phyloP scores from a whole-genome alignment of 176 grass and related monocot species.

The Bonia amplexicaulis region DNA sequence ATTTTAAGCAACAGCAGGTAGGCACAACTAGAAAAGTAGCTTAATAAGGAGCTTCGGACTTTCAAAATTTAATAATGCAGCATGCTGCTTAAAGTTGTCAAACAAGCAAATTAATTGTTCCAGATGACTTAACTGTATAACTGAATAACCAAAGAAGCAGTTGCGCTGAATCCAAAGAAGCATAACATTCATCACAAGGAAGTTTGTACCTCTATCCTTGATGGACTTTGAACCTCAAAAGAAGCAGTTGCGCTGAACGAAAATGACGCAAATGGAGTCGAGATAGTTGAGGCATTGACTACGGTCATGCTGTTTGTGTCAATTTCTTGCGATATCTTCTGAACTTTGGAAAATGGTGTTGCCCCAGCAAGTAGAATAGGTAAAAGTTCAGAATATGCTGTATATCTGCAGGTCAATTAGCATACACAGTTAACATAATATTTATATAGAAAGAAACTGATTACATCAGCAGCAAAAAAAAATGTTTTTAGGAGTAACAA shows the following conservation, averaged over 20 bases:
- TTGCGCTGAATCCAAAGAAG: background rate
- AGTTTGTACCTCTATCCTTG: conserved; percentile 73
- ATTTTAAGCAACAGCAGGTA: background rate
- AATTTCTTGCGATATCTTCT: conserved; percentile 86
- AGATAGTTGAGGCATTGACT: conserved; percentile 70
- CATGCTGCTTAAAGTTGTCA: too few relatives aligned
- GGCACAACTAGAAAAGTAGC: background rate
- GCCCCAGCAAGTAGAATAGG: conserved; percentile 72
- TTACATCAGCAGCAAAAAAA: background rate
- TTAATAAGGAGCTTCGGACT: background rate
- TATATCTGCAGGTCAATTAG: conserved; percentile 60
- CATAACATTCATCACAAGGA: background rate
- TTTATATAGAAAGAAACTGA: background rate
- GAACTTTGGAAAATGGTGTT: conserved; percentile 73
- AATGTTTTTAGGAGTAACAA: background rate
- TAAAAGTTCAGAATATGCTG: conserved; percentile 82
- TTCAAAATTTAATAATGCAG: background rate
- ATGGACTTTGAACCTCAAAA: conserved; percentile 73
- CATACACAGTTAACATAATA: conserved; percentile 1
- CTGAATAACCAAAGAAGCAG: background rate
- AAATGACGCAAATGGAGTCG: conserved; percentile 66
- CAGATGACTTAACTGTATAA: background rate
- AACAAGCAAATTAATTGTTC: background rate
- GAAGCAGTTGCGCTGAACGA: conserved; percentile 88
- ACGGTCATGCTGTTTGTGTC: conserved; percentile 54